phyloP scores from a whole-genome alignment of 441 rosid species.

The Isatis lusitanica region DNA sequence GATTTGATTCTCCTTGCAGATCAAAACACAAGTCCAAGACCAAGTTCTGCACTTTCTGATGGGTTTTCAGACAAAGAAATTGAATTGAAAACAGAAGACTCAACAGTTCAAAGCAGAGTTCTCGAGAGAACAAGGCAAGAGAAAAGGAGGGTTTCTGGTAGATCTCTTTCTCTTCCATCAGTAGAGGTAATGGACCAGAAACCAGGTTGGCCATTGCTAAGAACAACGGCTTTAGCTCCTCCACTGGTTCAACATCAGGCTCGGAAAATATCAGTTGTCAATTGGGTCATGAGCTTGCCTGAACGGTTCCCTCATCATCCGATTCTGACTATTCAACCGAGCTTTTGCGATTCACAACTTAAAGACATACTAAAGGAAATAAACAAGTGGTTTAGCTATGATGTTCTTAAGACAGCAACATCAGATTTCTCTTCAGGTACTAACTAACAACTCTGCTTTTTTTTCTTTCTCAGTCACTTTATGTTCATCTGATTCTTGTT shows the following conservation, averaged over 20 bases:
- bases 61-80: conserved; percentile 36
- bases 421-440: conserved; percentile 74
- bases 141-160: conserved; percentile 33
- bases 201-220: conserved; percentile 93
- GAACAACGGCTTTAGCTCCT: conserved; percentile 42
- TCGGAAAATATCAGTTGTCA: conserved; percentile 71
- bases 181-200: conserved; percentile 53
- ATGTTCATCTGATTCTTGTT: conserved; percentile 5
- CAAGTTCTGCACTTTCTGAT: conserved; percentile 43
- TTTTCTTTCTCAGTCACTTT: background rate
- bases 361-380: conserved; percentile 42
- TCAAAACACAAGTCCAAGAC: conserved; percentile 47
- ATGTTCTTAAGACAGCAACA: conserved; percentile 66
- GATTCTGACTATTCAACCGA: conserved; percentile 5
- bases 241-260: conserved; percentile 38
- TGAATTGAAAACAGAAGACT: conserved; percentile 40
- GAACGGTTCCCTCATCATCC: conserved; percentile 35
- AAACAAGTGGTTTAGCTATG: conserved; percentile 54
- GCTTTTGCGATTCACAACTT: conserved; percentile 45
- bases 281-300: conserved; percentile 91
- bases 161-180: conserved; percentile 44
- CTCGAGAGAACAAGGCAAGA: conserved; percentile 23
- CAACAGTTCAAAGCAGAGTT: conserved; percentile 29
- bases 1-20: conserved; percentile 45
- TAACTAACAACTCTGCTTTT: conserved; percentile 1